Base-by-base conservation (phyloP, 495 filamentous ascomycete genomes). In the Neurospora cerealis region DNA sequence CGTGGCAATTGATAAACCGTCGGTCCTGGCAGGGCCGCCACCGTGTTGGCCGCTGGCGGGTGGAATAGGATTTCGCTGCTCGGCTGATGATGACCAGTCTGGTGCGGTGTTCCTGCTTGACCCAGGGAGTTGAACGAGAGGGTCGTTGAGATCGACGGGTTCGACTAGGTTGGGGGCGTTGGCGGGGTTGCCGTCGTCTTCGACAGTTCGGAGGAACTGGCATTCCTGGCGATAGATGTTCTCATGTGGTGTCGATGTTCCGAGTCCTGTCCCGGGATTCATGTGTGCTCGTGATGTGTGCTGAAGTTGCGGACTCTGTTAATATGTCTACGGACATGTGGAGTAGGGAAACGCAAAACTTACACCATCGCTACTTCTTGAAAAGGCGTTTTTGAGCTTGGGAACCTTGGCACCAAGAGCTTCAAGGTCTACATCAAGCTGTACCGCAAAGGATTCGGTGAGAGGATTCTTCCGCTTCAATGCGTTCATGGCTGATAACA, bases 401-500 rank as follows among this genome's bases (percentile, higher is more conserved):
- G 86, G 86, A 72, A 88, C 86, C 24, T 86, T 83, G 73, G 82
- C 76, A 34, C 86, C 86, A 39, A 89, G 78, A 8, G 91, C 90
- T 78, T 95, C 92, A 2, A 98, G 87, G 78, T 99, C 96, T 10
- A 97, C 91, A 78, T 98, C 93, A 5, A 99, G 85, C 81, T 98
- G 96, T 34, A 95, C 91, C 41, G 98, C 84, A 85, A 99, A 99
- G 0, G 95, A 97, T 78, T 97, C 95, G 1, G 95, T 95, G 66
- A 99, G 85, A 3, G 95, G 95, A 76, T 97, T 98, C 77, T 93
- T 92, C 70, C 86, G 88, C 81, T 96, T 96, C 75, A 99, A 80
- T 19, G 93, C 92, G 66, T 93, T 92, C 87, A 99, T 95, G 13
- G 95, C 95, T 38, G 89, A 88, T 6, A 98, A 87, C 36, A 98